Percentiles rank a stretch among this genome's conserved stretches.
Evolutionary conservation across 305 asterid genomes (phyloP).

Genomic region (Fraxinus xanthoxyloides): DNA sequence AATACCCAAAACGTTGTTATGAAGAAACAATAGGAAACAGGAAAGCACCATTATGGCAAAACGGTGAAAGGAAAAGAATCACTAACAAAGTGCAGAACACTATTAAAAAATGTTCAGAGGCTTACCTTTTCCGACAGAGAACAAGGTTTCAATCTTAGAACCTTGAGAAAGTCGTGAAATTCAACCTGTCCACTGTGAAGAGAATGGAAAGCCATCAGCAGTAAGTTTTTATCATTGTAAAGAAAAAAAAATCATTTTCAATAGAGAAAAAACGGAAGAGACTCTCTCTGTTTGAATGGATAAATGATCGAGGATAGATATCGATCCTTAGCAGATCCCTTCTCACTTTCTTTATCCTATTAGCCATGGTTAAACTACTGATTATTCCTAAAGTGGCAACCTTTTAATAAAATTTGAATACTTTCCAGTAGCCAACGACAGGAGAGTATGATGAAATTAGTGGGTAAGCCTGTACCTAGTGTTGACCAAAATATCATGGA

Average conservation of each 20-base stretch:
- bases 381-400: background rate
- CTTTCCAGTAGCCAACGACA: background rate
- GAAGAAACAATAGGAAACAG: background rate
- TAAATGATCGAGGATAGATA: background rate
- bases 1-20: background rate
- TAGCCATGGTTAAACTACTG: background rate
- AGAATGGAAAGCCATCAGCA: conserved; percentile 25
- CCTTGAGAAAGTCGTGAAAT: conserved; percentile 63
- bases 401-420: background rate
- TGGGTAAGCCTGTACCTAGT: background rate
- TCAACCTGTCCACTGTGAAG: conserved; percentile 72
- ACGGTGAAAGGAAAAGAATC: background rate
- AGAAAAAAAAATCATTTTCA: background rate
- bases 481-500: background rate
- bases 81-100: conserved; percentile 8
- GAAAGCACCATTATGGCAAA: conserved; percentile 13
- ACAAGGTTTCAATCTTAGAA: conserved; percentile 69
- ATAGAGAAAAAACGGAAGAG: conserved; percentile 7
- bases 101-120: background rate
- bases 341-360: background rate
- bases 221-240: conserved; percentile 18
- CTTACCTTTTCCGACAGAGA: conserved; percentile 70
- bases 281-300: background rate
- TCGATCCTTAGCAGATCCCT: background rate
- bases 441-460: background rate